phyloP scores from a whole-genome alignment of 352 stramenopile species.

The Pythium oligandrum region DNA sequence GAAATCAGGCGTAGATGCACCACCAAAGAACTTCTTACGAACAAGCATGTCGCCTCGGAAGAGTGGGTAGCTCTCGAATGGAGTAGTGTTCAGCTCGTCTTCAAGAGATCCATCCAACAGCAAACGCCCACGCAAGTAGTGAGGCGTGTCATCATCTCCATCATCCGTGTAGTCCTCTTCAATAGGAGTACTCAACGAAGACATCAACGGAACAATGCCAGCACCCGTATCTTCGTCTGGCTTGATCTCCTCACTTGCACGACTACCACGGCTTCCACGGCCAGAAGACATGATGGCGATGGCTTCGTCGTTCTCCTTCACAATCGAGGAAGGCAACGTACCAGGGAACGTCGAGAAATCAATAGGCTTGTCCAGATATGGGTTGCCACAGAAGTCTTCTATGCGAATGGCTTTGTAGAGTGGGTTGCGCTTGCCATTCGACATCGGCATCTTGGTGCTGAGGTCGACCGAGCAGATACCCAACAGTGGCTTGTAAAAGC shows the following conservation, averaged over 20 bases:
- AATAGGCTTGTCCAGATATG: slow-evolving; percentile 54
- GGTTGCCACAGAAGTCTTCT: slow-evolving; percentile 37
- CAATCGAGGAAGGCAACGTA: slow-evolving; percentile 16
- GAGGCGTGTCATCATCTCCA: slow-evolving; percentile 49
- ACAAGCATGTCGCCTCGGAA: slow-evolving; percentile 49
- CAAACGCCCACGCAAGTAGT: slow-evolving; percentile 63
- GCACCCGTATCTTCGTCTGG: slow-evolving; percentile 11
- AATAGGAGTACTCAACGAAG: slow-evolving; percentile 8
- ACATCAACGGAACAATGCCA: slow-evolving; percentile 3
- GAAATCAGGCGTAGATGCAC: slow-evolving; percentile 28
- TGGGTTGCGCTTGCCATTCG: slow-evolving; percentile 57
- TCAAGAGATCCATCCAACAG: slow-evolving; percentile 53
- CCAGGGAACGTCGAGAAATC: slow-evolving; percentile 60
- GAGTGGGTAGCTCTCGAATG: slow-evolving; percentile 80
- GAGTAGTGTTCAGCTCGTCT: slow-evolving; percentile 52
- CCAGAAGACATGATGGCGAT: background rate
- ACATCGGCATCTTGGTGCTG: slow-evolving; percentile 62
- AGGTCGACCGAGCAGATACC: slow-evolving; percentile 74
- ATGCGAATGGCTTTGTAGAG: slow-evolving; percentile 40
- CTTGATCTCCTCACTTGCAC: slow-evolving; percentile 2
- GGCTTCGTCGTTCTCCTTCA: background rate
- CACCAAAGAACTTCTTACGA: slow-evolving; percentile 28
- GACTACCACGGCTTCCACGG: background rate
- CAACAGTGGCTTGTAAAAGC: slow-evolving; percentile 78
- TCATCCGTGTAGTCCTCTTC: slow-evolving; percentile 32